Evolutionary conservation across 441 rosid species (phyloP), one percentile per base, ranked within the genome.

Genomic region (Capsella rubella): DNA sequence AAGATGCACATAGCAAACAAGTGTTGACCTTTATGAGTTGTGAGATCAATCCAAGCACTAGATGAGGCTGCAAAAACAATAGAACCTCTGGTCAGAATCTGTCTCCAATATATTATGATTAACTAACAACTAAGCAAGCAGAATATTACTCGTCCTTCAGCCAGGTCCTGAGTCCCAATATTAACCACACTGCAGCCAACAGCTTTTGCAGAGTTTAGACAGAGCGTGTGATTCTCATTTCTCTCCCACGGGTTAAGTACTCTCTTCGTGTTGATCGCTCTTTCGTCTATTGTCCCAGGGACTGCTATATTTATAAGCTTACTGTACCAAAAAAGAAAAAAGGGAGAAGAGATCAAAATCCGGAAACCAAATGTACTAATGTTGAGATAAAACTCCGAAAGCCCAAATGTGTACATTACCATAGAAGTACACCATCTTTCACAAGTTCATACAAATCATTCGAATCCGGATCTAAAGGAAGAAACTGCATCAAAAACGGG

Each of bases 131-230:
- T 42, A 75, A 62, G 69, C 43, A 57, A 69, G 77, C 54, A 34
- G 61, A 62, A 40, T 89, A 57, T 79, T 79, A 89, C 95, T 68
- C 91, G 86, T 83, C 88, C 95, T 83, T 89, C 90, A 69, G 89
- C 78, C 45, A 89, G 74, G 78, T 87, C 95, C 67, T 89, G 90
- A 5, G 87, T 77, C 70, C 94, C 91, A 75, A 87, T 87, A 55
- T 89, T 89, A 57, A 89, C 94, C 58, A 89, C 90, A 0, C 91
- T 89, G 67, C 91, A 89, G 76, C 94, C 94, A 83, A 89, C 87
- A 50, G 94, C 91, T 83, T 85, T 89, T 4, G 94, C 94, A 43
- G 94, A 89, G 84, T 89, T 89, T 57, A 89, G 91, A 79, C 90
- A 89, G 34, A 89, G 90, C 5, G 91, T 89, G 70, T 89, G 94